Conservation (phyloP, 2,329 filamentous ascomycete species). For the Emydomyces testavorans region DNA sequence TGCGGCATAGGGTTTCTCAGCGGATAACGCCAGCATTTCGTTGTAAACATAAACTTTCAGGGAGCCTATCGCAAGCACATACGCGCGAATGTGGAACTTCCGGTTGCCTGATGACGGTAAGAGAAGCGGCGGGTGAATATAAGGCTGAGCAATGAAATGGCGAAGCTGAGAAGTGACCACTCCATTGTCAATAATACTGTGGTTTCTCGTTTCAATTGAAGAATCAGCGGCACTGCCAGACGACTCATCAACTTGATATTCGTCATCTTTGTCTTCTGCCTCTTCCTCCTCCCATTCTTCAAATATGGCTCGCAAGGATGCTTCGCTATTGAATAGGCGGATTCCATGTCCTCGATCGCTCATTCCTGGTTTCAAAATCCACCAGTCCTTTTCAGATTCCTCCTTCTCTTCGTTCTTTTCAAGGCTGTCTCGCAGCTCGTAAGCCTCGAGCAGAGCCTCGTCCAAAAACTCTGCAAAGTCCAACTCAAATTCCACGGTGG, state of each 20-base stretch:
- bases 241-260: conserved; percentile 31
- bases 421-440: conserved; percentile 71
- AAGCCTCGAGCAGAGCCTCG: conserved; percentile 81
- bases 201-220: background rate
- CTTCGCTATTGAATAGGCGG: conserved; percentile 71
- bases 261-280: conserved; percentile 55
- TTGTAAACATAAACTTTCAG: conserved; percentile 76
- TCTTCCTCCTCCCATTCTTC: conserved; percentile 72
- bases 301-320: conserved; percentile 75
- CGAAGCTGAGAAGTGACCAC: conserved; percentile 83
- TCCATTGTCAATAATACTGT: conserved; percentile 28
- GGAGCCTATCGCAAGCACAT: conserved; percentile 70
- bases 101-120: conserved; percentile 50
- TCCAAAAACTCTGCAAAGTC: conserved; percentile 96
- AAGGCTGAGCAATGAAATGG: conserved; percentile 91
- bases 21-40: conserved; percentile 88
- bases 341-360: conserved; percentile 93
- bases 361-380: conserved; percentile 98
- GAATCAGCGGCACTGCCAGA: conserved; percentile 19
- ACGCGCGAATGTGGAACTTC: conserved; percentile 93
- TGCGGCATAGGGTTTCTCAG: conserved; percentile 57
- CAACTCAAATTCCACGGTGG: conserved; percentile 76
- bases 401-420: conserved; percentile 57
- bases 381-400: conserved; percentile 62
- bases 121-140: conserved; percentile 79